Conservation (phyloP, 1,139 yeast genomes). For the Geotrichum phurueaensis region DNA sequence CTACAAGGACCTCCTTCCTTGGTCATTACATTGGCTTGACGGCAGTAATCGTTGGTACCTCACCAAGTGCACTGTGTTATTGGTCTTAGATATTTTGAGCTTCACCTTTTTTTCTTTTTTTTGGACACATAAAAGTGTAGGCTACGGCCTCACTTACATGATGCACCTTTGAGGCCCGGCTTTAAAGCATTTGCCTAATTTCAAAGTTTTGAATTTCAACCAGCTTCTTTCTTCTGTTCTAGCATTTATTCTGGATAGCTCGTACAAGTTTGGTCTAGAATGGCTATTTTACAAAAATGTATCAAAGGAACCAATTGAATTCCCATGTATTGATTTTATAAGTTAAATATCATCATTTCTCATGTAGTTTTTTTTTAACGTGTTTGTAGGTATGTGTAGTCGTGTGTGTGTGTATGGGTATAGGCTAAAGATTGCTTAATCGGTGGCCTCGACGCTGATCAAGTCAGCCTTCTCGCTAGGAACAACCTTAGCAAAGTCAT, state of each 20-base stretch:
- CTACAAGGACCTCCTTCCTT: no score
- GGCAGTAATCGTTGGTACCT: no score
- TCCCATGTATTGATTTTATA: background rate
- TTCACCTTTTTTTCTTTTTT: no score
- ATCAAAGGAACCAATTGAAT: background rate
- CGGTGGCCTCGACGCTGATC: conserved; percentile 12
- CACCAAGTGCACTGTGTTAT: no score
- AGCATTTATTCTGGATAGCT: background rate
- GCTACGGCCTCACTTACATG: no score
- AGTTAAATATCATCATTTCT: background rate
- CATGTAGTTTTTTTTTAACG: background rate
- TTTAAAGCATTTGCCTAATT: no score
- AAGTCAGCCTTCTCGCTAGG: conserved; percentile 10
- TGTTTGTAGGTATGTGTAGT: background rate
- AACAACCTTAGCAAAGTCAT: conserved; percentile 20
- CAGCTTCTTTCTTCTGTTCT: no score
- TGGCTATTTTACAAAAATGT: background rate
- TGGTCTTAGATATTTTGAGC: no score
- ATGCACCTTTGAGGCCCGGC: no score
- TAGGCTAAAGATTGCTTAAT: background rate
- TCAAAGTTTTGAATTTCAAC: no score
- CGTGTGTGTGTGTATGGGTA: background rate
- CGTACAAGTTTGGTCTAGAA: background rate
- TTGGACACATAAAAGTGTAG: no score
- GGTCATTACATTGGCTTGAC: no score